Base-by-base conservation (phyloP, 495 filamentous ascomycete genomes). In the Penicilliopsis zonata region DNA sequence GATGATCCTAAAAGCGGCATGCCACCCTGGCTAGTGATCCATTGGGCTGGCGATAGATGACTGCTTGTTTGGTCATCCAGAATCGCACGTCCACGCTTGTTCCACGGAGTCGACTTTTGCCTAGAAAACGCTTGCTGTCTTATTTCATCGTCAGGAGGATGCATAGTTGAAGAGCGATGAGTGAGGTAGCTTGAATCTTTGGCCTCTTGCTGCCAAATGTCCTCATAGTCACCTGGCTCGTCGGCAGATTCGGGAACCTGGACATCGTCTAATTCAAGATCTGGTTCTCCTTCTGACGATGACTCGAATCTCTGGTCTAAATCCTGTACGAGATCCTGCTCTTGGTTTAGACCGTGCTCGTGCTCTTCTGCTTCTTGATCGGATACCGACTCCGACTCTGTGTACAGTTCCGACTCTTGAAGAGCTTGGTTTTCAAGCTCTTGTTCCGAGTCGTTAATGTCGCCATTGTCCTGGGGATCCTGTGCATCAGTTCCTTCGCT, bases 181-280 rank as follows among this genome's bases (percentile, higher is more conserved):
- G 54, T 53, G 14, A 52, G 16, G 10, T 50, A 34, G 14, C 50
- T 55, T 30, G 53, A 44, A 18, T 59, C 53, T 8, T 49, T 47
- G 17, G 62, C 62, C 37, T 66, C 59, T 40, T 53, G 47, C 36
- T 64, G 62, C 62, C 62, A 66, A 14, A 64, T 63, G 31, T 65
- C 58, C 37, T 52, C 57, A 31, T 52, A 55, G 1, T 44, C 58
- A 30, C 55, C 57, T 4, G 55, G 53, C 9, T 52, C 55, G 8
- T 29, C 32, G 12, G 14, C 9, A 13, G 30, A 9, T 12, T 31
- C 30, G n/a, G n/a, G n/a, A n/a, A n/a, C n/a, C 16, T 31, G 30
- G 9, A 49, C 52, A 9, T 37, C 31, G 13, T 28, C 3, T 12
- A 20, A 9, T 18, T 38, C 46, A 5, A 35, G 25, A 15, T 44